Base-by-base conservation (phyloP, 805 yeast species). In the Candida quercuum region DNA sequence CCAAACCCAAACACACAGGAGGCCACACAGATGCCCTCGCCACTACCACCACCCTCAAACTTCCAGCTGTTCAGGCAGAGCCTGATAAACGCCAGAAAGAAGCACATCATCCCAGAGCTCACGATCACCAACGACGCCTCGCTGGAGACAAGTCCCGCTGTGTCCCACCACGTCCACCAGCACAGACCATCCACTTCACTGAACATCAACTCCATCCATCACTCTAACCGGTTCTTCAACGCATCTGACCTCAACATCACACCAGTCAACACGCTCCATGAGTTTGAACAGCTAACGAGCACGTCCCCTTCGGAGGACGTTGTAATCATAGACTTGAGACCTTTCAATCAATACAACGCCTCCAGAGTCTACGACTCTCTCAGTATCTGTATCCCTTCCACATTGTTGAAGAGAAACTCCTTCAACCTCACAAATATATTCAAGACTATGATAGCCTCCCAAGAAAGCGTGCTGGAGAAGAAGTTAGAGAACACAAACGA, bases 371-470 rank as follows among this genome's bases (percentile, higher is more conserved):
- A 49, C 5, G 66, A 72, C 27, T 76, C 97, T 0, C 63, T 86
- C 30, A 86, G 86, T 54, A 72, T 91, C 20, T 86, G 95, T 56
- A 67, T 89, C 10, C 97, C 98, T 1, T 82, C 96, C 13, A 91
- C 97, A 1, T 66, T 91, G 23, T 63, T 91, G 46, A 85, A 81
- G 55, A 72, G 98, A 42, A 32, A 43, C 3, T 47, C 55, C 2
- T 54, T 54, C 47, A 48, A 47, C 18, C 33, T 54, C 14, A 33
- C 44, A n/a, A 54, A 54, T 30, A 43, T 54, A 26, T 47, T 49
- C 37, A 54, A 51, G 30, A 54, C 59, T 5, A 54, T 54, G 59
- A 47, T 46, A 13, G 33, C 42, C 2, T 32, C 49, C 3, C 58
- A 54, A 37, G 47, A 47, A 28, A 28, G 28, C 15, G 25, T 22